A percentile compares a stretch with the other conserved stretches of the same genome.
Conservation (phyloP, 352 stramenopile species). For the Pythium brassicae region DNA sequence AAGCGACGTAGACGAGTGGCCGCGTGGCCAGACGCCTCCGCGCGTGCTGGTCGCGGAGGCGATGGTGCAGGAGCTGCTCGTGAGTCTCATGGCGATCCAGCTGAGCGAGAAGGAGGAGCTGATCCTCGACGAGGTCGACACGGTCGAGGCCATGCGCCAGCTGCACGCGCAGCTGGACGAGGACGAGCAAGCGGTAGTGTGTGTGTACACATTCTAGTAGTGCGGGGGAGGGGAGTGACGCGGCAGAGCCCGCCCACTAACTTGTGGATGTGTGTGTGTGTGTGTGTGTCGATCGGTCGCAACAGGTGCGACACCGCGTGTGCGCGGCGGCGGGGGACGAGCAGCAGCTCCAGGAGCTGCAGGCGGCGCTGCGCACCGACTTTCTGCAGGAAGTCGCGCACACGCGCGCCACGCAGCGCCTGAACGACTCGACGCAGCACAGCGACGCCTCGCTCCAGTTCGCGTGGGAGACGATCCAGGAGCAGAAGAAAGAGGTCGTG, state of each 20-base stretch:
- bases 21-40: conserved; percentile 19
- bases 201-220: no score
- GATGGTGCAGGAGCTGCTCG: conserved; percentile 62
- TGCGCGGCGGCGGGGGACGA: conserved; percentile 44
- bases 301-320: conserved; percentile 39
- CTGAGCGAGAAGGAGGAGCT: conserved; percentile 50
- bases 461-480: conserved; percentile 69
- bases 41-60: conserved; percentile 51
- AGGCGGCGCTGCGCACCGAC: conserved; percentile 40
- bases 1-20: conserved; percentile 13
- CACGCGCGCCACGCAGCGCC: conserved; percentile 10
- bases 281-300: no score
- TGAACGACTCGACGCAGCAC: conserved; percentile 23
- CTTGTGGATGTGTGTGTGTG: no score
- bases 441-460: conserved; percentile 71
- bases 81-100: conserved; percentile 45
- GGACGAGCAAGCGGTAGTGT: conserved; percentile 43
- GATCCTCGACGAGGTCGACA: conserved; percentile 58
- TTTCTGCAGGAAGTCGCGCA: conserved; percentile 44
- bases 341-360: conserved; percentile 46
- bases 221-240: no score
- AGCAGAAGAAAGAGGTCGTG: conserved; percentile 66
- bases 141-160: conserved; percentile 45
- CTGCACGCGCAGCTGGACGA: conserved; percentile 40
- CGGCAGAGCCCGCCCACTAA: no score